These are phyloP conservation scores for Cryphonectria parasitica DNA, from an alignment of 2,329 filamentous ascomycete genomes.

Conservation along the genomic window DNA sequence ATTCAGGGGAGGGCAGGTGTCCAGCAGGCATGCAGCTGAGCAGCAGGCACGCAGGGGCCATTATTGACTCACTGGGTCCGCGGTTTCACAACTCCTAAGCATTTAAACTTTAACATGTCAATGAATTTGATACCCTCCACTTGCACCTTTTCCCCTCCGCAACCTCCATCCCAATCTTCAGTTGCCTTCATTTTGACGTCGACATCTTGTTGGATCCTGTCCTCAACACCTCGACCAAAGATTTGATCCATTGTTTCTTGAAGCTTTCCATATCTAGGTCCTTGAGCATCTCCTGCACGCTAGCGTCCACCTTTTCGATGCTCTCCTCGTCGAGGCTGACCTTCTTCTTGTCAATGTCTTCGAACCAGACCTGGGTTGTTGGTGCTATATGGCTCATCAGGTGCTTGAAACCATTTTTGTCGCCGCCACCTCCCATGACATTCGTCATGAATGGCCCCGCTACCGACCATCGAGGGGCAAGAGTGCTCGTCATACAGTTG, in stretches of 20 bases:
- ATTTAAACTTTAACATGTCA: no score
- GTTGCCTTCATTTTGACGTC: neutral
- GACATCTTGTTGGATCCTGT: neutral
- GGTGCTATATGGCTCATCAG: constrained; percentile 4
- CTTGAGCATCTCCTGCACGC: constrained; percentile 17
- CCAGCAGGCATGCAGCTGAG: no score
- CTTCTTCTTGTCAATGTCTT: constrained; percentile 5
- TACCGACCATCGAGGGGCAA: constrained; percentile 32
- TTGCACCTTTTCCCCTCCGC: no score
- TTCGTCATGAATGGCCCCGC: constrained; percentile 29
- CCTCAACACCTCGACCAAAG: neutral
- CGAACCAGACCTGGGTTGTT: constrained; percentile 4
- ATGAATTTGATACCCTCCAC: no score
- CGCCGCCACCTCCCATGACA: constrained; percentile 29
- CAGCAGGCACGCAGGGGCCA: no score
- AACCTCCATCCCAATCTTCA: no score
- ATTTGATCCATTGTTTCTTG: neutral
- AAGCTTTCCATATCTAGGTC: neutral
- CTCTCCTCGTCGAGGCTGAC: constrained; percentile 15
- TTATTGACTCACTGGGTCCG: no score
- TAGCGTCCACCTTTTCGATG: constrained; percentile 12
- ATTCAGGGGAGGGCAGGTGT: no score
- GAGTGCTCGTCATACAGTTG: constrained; percentile 23
- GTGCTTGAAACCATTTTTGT: constrained; percentile 31
- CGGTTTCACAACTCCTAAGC: no score